These are phyloP conservation scores for Ustilago vetiveriae DNA, from an alignment of 1,284 basidiomycete genomes.

Conservation along the genomic window DNA sequence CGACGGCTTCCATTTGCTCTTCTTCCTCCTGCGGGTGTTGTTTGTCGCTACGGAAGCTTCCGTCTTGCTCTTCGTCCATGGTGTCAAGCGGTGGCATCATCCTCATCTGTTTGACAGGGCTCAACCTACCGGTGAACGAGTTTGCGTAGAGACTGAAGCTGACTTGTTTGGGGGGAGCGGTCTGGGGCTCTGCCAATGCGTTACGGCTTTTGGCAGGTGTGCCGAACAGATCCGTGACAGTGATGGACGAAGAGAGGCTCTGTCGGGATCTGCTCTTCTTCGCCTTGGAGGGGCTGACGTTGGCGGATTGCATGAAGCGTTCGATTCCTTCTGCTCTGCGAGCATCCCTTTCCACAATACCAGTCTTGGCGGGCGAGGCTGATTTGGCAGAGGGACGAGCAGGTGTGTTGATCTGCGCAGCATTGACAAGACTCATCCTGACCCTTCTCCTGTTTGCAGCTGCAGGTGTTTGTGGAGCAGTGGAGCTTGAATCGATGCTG, in stretches of 20 bases:
- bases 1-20: background rate
- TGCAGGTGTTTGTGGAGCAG: conserved; percentile 15
- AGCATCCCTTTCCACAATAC: conserved; percentile 20
- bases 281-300: conserved; percentile 24
- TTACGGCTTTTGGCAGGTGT: conserved; percentile 32
- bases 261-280: conserved; percentile 18
- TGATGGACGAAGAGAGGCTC: conserved; percentile 28
- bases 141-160: conserved; percentile 37
- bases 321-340: conserved; percentile 31
- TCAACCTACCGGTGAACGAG: conserved; percentile 23
- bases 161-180: conserved; percentile 46
- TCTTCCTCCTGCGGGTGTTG: conserved; percentile 7
- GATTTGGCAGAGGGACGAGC: conserved; percentile 14
- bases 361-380: conserved; percentile 9
- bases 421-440: conserved; percentile 49
- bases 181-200: conserved; percentile 18
- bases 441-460: conserved; percentile 14
- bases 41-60: conserved; percentile 26
- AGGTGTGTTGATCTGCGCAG: conserved; percentile 43
- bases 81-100: conserved; percentile 42
- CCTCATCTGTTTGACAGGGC: conserved; percentile 49
- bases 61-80: conserved; percentile 44
- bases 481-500: background rate
- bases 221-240: conserved; percentile 18
- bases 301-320: conserved; percentile 40